phyloP scores from a whole-genome alignment of 2,329 filamentous ascomycete species.

The Trichoderma atroviride region DNA sequence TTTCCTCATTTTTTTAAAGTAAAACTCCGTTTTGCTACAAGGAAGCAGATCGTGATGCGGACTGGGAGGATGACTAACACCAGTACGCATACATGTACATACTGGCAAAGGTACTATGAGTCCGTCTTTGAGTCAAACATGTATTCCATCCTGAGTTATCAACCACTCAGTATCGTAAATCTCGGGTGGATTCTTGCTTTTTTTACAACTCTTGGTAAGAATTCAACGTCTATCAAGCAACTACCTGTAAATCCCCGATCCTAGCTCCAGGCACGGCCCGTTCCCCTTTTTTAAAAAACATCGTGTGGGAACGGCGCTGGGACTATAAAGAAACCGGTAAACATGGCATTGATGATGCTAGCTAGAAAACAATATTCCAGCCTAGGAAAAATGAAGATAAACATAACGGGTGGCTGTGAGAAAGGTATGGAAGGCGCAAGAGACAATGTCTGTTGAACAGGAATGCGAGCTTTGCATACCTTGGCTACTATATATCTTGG shows the following conservation, averaged over 20 bases:
- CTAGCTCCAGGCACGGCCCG: not conserved
- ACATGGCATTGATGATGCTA: not conserved
- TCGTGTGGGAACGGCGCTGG: not conserved
- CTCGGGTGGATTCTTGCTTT: not conserved
- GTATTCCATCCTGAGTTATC: not conserved
- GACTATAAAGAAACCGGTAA: not conserved
- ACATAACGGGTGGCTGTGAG: not conserved
- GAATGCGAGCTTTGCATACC: slow-evolving; percentile 1
- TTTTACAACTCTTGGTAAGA: not conserved
- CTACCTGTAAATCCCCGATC: not conserved
- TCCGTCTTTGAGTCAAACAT: not conserved
- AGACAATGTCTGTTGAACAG: slow-evolving; percentile 6
- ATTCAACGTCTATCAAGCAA: not conserved
- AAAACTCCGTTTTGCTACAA: not conserved
- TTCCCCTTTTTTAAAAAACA: not conserved
- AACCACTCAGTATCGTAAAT: not conserved
- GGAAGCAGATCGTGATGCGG: not conserved
- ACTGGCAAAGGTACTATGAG: not conserved
- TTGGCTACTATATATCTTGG: not conserved
- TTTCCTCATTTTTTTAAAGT: not conserved
- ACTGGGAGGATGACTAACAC: not conserved
- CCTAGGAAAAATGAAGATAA: not conserved
- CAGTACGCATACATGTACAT: not conserved
- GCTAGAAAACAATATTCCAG: not conserved
- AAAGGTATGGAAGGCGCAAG: not conserved